Conservation (phyloP, 805 yeast genomes). For the Myxozyma geophila region DNA sequence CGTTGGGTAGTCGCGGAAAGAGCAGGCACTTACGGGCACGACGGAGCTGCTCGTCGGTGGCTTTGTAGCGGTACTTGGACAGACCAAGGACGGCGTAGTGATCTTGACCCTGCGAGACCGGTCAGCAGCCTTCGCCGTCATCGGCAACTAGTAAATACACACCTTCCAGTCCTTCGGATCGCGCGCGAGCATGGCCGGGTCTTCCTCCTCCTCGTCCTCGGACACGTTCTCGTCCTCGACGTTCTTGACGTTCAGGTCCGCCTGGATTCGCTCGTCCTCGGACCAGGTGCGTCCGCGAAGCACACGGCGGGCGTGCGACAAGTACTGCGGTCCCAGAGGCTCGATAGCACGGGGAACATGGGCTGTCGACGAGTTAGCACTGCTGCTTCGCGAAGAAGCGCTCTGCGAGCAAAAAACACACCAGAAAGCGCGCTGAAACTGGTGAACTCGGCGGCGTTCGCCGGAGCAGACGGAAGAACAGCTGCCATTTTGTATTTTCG, state of each 20-base stretch:
- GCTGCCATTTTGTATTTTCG: conserved; percentile 11
- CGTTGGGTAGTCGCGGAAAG: neutral
- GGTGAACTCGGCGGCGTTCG: conserved; percentile 24
- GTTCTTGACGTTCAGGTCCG: conserved; percentile 77
- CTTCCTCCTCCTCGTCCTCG: conserved; percentile 66
- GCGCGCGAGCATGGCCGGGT: conserved; percentile 76
- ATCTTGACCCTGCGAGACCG: conserved; percentile 62
- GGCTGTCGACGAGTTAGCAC: conserved; percentile 17
- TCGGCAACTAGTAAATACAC: neutral
- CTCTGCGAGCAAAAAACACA: conserved; percentile 7
- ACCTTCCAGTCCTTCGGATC: conserved; percentile 98
- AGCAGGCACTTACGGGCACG: conserved; percentile 65
- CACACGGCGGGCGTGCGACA: conserved; percentile 95
- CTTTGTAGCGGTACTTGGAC: conserved; percentile 85
- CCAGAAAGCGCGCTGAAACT: conserved; percentile 18
- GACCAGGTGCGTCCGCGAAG: conserved; percentile 98
- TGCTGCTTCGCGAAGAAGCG: neutral
- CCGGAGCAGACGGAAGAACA: conserved; percentile 17
- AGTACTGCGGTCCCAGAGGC: conserved; percentile 94
- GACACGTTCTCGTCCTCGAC: conserved; percentile 62
- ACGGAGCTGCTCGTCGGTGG: conserved; percentile 90
- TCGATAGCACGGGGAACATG: conserved; percentile 69
- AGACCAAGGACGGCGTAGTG: conserved; percentile 95
- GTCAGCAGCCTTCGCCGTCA: neutral
- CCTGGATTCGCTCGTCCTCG: conserved; percentile 92